Evolutionary conservation across 768 basidiomycete genomes (phyloP).

Genomic region (Pisolithus microcarpus): DNA sequence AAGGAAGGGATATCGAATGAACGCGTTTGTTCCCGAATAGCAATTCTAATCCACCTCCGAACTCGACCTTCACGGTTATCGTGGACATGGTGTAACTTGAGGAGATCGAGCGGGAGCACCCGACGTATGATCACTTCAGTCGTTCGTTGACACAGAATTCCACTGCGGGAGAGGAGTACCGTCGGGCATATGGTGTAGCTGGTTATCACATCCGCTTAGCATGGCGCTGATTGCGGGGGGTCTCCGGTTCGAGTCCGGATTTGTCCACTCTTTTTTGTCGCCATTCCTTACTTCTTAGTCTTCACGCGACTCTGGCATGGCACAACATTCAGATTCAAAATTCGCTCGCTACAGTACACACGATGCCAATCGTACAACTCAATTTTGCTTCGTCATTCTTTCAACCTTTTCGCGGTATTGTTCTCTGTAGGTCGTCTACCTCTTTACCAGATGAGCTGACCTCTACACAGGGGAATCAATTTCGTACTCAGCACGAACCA

Average conservation of each 20-base stretch:
- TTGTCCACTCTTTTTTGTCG: constrained; percentile 27
- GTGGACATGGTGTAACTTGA: constrained; percentile 7
- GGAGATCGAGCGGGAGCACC: not conserved
- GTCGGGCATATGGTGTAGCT: constrained; percentile 34
- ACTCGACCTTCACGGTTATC: constrained; percentile 55
- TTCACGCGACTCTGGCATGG: too few relatives aligned
- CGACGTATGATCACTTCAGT: not conserved
- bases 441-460: constrained; percentile 26
- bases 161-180: not conserved
- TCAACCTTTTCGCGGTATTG: too few relatives aligned
- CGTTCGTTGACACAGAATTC: too few relatives aligned
- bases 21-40: constrained; percentile 67
- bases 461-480: constrained; percentile 2
- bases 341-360: not conserved
- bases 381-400: not conserved
- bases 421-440: not conserved
- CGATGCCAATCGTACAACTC: not conserved
- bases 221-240: constrained; percentile 30
- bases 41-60: constrained; percentile 81
- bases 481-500: not conserved
- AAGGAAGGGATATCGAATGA: constrained; percentile 52
- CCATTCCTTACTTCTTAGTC: too few relatives aligned
- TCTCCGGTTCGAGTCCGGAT: constrained; percentile 36
- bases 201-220: constrained; percentile 37
- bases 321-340: too few relatives aligned